Percentiles rank a stretch among this genome's conserved stretches.
Evolutionary conservation across 2,329 filamentous ascomycete species (phyloP).

Genomic region (Apiospora rasikravindrae): DNA sequence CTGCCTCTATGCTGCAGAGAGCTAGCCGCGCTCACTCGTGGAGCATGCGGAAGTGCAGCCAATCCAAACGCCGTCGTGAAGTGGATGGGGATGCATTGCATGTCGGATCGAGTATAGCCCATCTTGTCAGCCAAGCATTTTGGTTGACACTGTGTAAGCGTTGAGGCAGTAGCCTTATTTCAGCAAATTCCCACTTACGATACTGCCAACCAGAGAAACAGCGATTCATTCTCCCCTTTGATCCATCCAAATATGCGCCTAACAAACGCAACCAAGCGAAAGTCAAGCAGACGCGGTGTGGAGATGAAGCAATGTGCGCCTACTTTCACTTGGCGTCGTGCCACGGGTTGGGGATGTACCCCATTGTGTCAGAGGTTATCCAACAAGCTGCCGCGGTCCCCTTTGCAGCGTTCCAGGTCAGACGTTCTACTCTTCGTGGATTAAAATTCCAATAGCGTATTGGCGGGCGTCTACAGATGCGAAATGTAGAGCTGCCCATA

Average conservation of each 20-base stretch:
- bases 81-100: neutral
- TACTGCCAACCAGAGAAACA: neutral
- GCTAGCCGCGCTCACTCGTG: neutral
- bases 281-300: neutral
- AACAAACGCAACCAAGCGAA: neutral
- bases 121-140: neutral
- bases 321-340: neutral
- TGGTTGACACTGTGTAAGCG: neutral
- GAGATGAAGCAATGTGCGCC: neutral
- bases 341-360: constrained; percentile 34
- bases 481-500: constrained; percentile 25
- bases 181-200: neutral
- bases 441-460: constrained; percentile 39
- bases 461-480: constrained; percentile 32
- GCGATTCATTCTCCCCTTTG: neutral
- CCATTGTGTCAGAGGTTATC: constrained; percentile 31
- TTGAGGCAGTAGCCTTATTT: neutral
- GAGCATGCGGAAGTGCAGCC: constrained; percentile 2
- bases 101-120: neutral
- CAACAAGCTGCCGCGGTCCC: constrained; percentile 31
- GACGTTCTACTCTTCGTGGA: constrained; percentile 36
- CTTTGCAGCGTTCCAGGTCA: constrained; percentile 35
- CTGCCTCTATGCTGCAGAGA: neutral
- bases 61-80: neutral
- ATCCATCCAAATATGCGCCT: neutral